Evolutionary conservation across 1,284 basidiomycete species (phyloP), one percentile per base, ranked within the genome.

Genomic region (Vanrija sp.): DNA sequence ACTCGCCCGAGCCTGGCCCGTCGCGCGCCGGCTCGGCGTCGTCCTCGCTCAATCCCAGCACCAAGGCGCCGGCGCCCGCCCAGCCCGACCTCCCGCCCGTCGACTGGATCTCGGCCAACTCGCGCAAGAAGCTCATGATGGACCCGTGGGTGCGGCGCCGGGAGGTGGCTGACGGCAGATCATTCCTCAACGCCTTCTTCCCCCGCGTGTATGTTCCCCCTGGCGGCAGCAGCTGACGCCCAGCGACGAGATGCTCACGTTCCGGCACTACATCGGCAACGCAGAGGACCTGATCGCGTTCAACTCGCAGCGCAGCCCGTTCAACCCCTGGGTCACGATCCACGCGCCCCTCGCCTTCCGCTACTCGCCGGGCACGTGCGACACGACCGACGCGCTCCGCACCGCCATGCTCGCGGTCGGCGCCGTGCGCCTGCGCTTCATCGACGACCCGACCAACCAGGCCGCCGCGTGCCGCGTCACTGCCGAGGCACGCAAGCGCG

Each of bases 251-350:
- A 60, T 67, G 31, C 50, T 72, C 15, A 62, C 68, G n/a, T 69
- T 73, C 47, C 69, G 67, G 7, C 67, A 70, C 44, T 72, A 72
- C 57, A 65, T 72, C 12, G 51, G 58, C 6, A 56, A 63, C 7
- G 67, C 68, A 5, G 66, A 70, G 18, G 64, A 69, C 36, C 65
- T 71, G 39, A 72, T 73, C 56, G 64, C 71, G 24, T 71, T 71
- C 15, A 66, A 67, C 47, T 62, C 69, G 24, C 54, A 55, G 20
- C 47, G 45, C 37, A 49, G 46, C 37, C 66, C 67, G 3, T 72
- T 68, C 61, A 72, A 73, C 53, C 71, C 71, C 0, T 73, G 71
- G 71, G 51, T 73, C 10, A 54, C 56, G 12, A 57, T 70, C 5
- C 71, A 73, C 47, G 70, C 70, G 1, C 65, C 70, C 5, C 54